Evolutionary conservation across 73 alveolate species (phyloP).

Genomic region (Paramecium sexaurelia): DNA sequence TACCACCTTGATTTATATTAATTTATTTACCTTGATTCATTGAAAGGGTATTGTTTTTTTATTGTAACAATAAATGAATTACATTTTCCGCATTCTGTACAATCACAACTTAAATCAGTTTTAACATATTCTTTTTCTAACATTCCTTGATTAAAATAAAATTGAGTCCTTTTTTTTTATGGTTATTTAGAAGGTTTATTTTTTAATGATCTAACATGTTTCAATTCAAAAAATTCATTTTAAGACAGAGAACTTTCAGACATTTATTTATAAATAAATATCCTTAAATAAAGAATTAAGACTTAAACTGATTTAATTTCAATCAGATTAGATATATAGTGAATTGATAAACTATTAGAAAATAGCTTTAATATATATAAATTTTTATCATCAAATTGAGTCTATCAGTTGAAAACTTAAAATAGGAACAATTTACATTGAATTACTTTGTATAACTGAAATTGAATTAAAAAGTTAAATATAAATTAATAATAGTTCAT

Average conservation of each 20-base stretch:
- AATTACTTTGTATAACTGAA: too few species aligned
- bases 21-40: conserved; percentile 1
- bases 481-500: not conserved
- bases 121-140: not conserved
- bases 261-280: not conserved
- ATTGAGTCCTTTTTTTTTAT: not conserved
- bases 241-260: conserved; percentile 18
- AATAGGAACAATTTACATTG: too few species aligned
- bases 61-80: not conserved
- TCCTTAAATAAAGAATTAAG: not conserved
- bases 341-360: not conserved
- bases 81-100: conserved; percentile 46
- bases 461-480: not conserved
- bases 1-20: not conserved
- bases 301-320: not conserved
- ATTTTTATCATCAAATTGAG: too few species aligned
- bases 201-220: conserved; percentile 14
- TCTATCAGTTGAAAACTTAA: too few species aligned
- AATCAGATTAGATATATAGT: not conserved
- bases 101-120: conserved; percentile 6
- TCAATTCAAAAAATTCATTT: not conserved
- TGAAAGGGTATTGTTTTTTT: conserved; percentile 19
- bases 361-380: too few species aligned
- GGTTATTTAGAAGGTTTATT: not conserved
- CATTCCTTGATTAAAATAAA: not conserved